A percentile compares a stretch with the other conserved stretches of the same genome.
These are phyloP conservation scores for Sicyos baderoa DNA, from an alignment of 306 rosid species.

Conservation along the genomic window DNA sequence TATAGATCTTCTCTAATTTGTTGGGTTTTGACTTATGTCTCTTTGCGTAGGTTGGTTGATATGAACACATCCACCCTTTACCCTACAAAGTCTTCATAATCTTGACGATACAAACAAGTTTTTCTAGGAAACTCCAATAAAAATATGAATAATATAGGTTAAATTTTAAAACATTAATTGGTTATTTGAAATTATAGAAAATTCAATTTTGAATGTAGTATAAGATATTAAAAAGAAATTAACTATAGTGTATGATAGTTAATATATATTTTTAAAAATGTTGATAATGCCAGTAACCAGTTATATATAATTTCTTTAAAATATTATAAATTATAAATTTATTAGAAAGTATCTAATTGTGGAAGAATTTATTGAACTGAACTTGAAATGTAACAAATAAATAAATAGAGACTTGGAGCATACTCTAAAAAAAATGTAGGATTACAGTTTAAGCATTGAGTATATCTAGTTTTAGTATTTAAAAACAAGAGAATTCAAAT, in stretches of 20 bases:
- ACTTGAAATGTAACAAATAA: too few species aligned
- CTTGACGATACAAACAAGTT: neutral
- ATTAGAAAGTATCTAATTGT: too few species aligned
- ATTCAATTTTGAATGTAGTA: too few species aligned
- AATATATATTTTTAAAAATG: too few species aligned
- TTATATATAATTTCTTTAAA: too few species aligned
- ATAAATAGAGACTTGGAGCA: neutral
- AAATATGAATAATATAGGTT: neutral
- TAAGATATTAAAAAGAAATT: too few species aligned
- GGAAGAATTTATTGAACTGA: neutral
- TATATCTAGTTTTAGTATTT: neutral
- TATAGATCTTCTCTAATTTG: constrained; percentile 22
- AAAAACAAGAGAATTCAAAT: neutral
- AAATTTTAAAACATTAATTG: too few species aligned
- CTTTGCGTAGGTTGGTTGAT: constrained; percentile 29
- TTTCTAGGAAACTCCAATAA: neutral
- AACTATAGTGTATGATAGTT: too few species aligned
- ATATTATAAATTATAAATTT: too few species aligned
- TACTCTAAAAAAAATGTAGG: neutral
- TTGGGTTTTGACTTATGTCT: constrained; percentile 40
- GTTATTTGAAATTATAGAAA: too few species aligned
- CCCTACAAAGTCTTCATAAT: constrained; percentile 14
- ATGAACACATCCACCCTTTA: constrained; percentile 28
- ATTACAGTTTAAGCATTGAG: constrained; percentile 8
- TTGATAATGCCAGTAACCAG: too few species aligned